Base-by-base conservation (phyloP, 805 yeast species). In the Monosporozyma unispora region DNA sequence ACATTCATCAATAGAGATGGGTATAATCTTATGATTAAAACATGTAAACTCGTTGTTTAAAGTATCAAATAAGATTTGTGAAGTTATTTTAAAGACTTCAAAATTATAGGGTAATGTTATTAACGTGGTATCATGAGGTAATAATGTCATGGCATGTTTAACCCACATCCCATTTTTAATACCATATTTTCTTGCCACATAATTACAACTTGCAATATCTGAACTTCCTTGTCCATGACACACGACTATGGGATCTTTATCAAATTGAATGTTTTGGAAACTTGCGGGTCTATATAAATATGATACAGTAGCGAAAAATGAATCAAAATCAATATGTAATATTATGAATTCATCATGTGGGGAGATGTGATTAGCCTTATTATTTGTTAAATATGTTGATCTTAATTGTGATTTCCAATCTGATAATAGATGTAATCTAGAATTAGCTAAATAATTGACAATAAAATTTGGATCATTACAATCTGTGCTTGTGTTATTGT, bases 141-240 rank as follows among this genome's bases (percentile, higher is more conserved):
- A 87, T 31, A 78, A 51, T 37, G 67, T 64, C 52, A 67, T 70
- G 0, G 97, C 98, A 1, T 70, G 55, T 1, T 80, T 70, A 1
- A 87, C 77, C 95, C 97, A 93, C 93, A 84, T 87, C 0, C 98
- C 98, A 61, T 93, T 90, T 25, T 62, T 70, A 4, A 91, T 82
- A 0, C 98, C 98, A 50, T 56, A 71, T n/a, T 70, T 61, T 27
- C 99, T 73, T 0, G 97, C 96, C 3, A 74, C 81, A 62, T 93
- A 93, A 63, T 93, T 93, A 61, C 97, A 89, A 51, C 96, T 85
- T 0, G 98, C 93, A 12, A 93, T 72, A 63, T 91, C 98, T 0
- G 97, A 62, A 42, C 57, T 59, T 33, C 67, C 65, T 3, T 67
- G 64, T 21, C 79, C 79, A 57, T 77, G 74, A 42, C 82, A 74